Conservation (phyloP, 176 grass and related monocot genomes). For the Hordeum marinum region DNA sequence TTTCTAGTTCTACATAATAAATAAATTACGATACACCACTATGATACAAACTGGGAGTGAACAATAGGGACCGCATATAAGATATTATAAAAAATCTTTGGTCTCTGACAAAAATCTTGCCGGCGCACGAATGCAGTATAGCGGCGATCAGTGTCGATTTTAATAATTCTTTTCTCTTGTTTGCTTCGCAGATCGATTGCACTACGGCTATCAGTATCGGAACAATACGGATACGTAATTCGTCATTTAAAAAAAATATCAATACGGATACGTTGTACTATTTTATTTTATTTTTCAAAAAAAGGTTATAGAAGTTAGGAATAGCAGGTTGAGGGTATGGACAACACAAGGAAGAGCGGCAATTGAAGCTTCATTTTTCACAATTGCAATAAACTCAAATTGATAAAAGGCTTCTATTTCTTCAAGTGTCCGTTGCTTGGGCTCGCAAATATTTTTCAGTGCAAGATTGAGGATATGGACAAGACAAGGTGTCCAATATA, state of each 20-base stretch:
- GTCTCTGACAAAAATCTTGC: too few species aligned
- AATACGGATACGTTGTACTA: too few species aligned
- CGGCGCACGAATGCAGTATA: not conserved
- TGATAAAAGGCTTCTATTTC: not conserved
- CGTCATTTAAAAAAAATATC: too few species aligned
- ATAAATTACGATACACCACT: not conserved
- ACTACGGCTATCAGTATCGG: too few species aligned
- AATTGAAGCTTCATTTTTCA: not conserved
- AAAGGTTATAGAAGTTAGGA: too few species aligned
- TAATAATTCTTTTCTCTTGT: not conserved
- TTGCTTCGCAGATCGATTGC: too few species aligned
- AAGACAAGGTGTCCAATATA: not conserved
- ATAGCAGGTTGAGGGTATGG: too few species aligned
- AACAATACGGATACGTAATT: too few species aligned
- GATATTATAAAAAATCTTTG: not conserved
- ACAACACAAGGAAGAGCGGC: too few species aligned
- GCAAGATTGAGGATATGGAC: slow-evolving; percentile 3
- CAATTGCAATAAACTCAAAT: not conserved
- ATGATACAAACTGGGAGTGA: not conserved
- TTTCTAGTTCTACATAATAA: not conserved
- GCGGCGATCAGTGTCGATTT: not conserved
- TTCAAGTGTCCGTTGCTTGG: not conserved
- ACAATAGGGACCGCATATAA: not conserved
- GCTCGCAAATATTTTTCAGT: not conserved
- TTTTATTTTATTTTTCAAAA: too few species aligned